Percentiles rank a stretch among this genome's conserved stretches.
These are phyloP conservation scores for Kodamaea derodonti DNA, from an alignment of 1,139 yeast genomes.

Conservation along the genomic window DNA sequence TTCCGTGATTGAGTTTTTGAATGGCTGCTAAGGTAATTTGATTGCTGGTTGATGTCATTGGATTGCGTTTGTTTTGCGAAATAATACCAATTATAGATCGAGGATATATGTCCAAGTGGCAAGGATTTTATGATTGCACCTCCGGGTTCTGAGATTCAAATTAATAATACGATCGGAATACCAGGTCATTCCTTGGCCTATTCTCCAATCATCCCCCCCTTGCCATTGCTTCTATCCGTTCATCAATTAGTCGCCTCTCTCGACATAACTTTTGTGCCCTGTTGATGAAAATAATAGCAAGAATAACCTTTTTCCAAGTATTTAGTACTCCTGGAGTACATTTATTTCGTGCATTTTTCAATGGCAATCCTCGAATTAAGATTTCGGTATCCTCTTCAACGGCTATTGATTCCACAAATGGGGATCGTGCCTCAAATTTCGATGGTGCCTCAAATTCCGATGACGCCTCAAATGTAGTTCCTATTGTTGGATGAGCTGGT, in stretches of 20 bases:
- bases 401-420: neutral
- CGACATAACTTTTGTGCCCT: neutral
- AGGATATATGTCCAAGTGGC: too few relatives aligned
- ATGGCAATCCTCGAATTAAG: neutral
- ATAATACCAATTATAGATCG: too few relatives aligned
- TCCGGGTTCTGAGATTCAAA: too few relatives aligned
- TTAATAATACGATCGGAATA: too few relatives aligned
- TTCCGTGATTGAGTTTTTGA: too few relatives aligned
- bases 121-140: too few relatives aligned
- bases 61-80: too few relatives aligned
- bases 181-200: too few relatives aligned
- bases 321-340: neutral
- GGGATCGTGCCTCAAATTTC: neutral
- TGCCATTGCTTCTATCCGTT: constrained; percentile 1
- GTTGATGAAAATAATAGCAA: neutral
- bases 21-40: too few relatives aligned
- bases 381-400: neutral
- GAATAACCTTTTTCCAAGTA: neutral
- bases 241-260: neutral
- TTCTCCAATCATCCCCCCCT: too few relatives aligned
- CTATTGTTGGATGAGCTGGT: neutral
- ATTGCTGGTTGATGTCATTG: too few relatives aligned
- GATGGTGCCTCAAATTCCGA: neutral
- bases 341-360: too few relatives aligned
- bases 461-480: neutral